phyloP scores from a whole-genome alignment of 2,329 filamentous ascomycete species.

The Penicillium sp. region DNA sequence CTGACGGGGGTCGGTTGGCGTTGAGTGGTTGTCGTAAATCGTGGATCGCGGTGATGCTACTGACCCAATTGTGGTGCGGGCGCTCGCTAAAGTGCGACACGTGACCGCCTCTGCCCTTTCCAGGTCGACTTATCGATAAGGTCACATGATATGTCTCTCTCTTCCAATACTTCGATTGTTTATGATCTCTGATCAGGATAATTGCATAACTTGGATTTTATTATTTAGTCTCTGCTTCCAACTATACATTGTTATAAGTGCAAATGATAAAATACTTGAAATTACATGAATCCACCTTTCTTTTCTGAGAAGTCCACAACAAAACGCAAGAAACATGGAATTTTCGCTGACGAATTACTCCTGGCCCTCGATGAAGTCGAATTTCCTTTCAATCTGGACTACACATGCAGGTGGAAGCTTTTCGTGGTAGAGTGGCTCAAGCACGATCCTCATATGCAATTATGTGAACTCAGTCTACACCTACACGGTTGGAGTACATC shows the following conservation, averaged over 20 bases:
- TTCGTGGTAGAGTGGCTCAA: background rate
- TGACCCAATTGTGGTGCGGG: constrained; percentile 45
- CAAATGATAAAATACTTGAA: background rate
- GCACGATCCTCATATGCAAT: background rate
- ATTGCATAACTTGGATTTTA: background rate
- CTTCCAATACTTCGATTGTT: background rate
- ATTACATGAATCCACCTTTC: too few relatives aligned
- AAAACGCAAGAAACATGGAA: background rate
- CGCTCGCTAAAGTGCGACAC: constrained; percentile 48
- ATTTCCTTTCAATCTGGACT: background rate
- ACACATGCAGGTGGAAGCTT: background rate
- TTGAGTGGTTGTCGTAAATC: constrained; percentile 46
- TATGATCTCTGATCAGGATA: background rate
- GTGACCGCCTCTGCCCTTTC: constrained; percentile 45
- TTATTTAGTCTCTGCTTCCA: background rate
- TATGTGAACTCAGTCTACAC: background rate
- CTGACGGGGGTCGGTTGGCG: constrained; percentile 45
- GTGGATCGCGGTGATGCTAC: constrained; percentile 39
- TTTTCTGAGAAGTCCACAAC: background rate
- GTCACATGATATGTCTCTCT: constrained; percentile 3
- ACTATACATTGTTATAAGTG: too few relatives aligned
- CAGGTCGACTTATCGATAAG: constrained; percentile 16
- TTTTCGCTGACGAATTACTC: background rate
- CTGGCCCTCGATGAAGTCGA: background rate
- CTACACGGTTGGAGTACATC: background rate